These are phyloP conservation scores for Didymella glomerata DNA, from an alignment of 2,329 filamentous ascomycete species.

Conservation along the genomic window DNA sequence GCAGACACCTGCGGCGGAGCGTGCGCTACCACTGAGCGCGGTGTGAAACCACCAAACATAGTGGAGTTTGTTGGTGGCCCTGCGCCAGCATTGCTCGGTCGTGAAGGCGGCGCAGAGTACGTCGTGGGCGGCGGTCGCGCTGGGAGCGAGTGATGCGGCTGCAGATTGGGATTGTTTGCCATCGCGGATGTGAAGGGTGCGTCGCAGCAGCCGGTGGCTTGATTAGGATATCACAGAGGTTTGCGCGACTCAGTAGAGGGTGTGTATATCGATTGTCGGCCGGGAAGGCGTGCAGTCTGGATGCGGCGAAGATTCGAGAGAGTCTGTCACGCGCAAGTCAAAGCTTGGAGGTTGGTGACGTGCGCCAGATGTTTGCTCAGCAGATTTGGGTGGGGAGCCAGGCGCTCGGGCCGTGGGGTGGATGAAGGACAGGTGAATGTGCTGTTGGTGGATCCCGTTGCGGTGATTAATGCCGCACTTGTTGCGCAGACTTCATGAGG, in stretches of 20 bases:
- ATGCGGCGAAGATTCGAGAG: slow-evolving; percentile 13
- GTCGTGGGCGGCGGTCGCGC: slow-evolving; percentile 73
- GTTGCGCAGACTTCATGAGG: slow-evolving; percentile 15
- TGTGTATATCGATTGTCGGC: slow-evolving; percentile 21
- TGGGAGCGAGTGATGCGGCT: slow-evolving; percentile 71
- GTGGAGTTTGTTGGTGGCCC: slow-evolving; percentile 38
- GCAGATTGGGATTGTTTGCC: slow-evolving; percentile 38
- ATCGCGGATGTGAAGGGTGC: slow-evolving; percentile 24
- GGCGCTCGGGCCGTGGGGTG: slow-evolving; percentile 22
- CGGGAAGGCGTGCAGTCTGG: slow-evolving; percentile 19
- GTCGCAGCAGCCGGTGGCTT: slow-evolving; percentile 16
- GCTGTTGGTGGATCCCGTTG: slow-evolving; percentile 18
- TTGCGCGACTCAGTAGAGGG: slow-evolving; percentile 15
- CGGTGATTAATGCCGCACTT: slow-evolving; percentile 24
- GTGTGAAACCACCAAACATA: slow-evolving; percentile 66
- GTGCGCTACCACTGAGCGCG: slow-evolving; percentile 61
- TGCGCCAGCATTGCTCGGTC: slow-evolving; percentile 42
- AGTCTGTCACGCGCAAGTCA: slow-evolving; percentile 18
- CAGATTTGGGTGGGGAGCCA: slow-evolving; percentile 17
- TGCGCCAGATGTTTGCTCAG: slow-evolving; percentile 17
- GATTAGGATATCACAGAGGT: slow-evolving; percentile 6
- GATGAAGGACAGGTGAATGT: slow-evolving; percentile 18
- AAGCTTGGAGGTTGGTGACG: slow-evolving; percentile 18
- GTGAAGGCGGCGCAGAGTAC: slow-evolving; percentile 68
- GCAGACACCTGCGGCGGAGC: slow-evolving; percentile 49